phyloP scores from a whole-genome alignment of 2,329 filamentous ascomycete genomes.

The Pezicula rhizophila region DNA sequence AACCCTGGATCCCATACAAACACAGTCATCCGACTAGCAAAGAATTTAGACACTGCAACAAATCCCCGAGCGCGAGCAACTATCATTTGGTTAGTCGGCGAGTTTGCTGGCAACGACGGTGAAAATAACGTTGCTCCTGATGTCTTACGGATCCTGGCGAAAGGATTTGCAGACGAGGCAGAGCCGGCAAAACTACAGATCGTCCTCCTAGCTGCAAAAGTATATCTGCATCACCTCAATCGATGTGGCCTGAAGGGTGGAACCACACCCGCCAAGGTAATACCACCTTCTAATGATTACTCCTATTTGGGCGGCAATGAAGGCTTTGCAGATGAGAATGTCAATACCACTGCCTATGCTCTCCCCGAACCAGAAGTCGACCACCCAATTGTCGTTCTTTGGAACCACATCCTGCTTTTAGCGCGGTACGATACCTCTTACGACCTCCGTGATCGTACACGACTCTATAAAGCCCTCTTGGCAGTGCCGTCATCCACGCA shows the following conservation, averaged over 20 bases:
- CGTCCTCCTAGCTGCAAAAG: conserved; percentile 87
- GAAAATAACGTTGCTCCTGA: conserved; percentile 90
- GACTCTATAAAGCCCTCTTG: conserved; percentile 81
- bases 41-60: conserved; percentile 82
- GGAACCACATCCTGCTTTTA: conserved; percentile 77
- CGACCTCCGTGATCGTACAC: conserved; percentile 84
- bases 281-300: conserved; percentile 19
- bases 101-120: conserved; percentile 75
- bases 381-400: conserved; percentile 71
- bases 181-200: conserved; percentile 89
- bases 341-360: conserved; percentile 11
- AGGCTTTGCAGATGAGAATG: conserved; percentile 20
- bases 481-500: conserved; percentile 69
- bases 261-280: conserved; percentile 1
- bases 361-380: conserved; percentile 27
- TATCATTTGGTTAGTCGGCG: conserved; percentile 95
- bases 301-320: conserved; percentile 15
- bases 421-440: conserved; percentile 92
- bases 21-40: conserved; percentile 83
- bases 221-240: conserved; percentile 85
- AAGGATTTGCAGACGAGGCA: conserved; percentile 76
- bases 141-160: conserved; percentile 80
- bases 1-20: conserved; percentile 73
- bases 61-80: conserved; percentile 86
- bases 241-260: conserved; percentile 43